Percentiles rank a stretch among this genome's conserved stretches.
phyloP scores from a whole-genome alignment of 495 filamentous ascomycete species.

The Hypoxylon crocopeplum region DNA sequence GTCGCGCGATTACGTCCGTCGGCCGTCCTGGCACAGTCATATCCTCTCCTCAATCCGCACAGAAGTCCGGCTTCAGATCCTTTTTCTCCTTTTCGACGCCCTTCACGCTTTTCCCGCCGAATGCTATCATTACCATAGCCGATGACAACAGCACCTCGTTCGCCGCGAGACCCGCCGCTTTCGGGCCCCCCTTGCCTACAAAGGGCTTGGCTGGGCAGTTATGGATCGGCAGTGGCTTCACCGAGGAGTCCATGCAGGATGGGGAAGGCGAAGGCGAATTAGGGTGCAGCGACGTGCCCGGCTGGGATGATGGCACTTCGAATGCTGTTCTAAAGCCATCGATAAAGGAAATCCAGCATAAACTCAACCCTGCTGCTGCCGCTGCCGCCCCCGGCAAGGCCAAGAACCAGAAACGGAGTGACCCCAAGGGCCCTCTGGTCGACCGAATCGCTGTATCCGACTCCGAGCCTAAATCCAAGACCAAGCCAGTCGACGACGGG shows the following conservation, averaged over 20 bases:
- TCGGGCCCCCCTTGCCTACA: constrained; percentile 79
- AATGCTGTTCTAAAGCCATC: constrained; percentile 37
- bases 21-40: constrained; percentile 36
- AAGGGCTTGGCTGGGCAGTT: constrained; percentile 82
- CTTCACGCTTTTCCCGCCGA: constrained; percentile 87
- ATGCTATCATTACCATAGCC: constrained; percentile 92
- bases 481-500: constrained; percentile 67
- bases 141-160: constrained; percentile 99
- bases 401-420: constrained; percentile 37
- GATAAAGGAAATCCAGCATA: constrained; percentile 39
- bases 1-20: constrained; percentile 48
- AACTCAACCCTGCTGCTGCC: constrained; percentile 39
- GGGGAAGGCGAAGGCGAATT: constrained; percentile 81
- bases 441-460: constrained; percentile 33
- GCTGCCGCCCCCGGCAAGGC: constrained; percentile 39
- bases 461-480: constrained; percentile 28
- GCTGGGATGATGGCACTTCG: constrained; percentile 71
- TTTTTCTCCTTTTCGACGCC: constrained; percentile 59
- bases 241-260: constrained; percentile 70
- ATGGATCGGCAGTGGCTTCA: constrained; percentile 91
- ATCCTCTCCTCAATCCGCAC: constrained; percentile 30
- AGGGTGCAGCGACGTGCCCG: constrained; percentile 97
- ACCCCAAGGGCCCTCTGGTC: constrained; percentile 31
- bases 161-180: constrained; percentile 88
- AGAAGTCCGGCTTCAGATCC: constrained; percentile 45